phyloP scores from a whole-genome alignment of 441 rosid genomes.

The Gossypium trilobum region DNA sequence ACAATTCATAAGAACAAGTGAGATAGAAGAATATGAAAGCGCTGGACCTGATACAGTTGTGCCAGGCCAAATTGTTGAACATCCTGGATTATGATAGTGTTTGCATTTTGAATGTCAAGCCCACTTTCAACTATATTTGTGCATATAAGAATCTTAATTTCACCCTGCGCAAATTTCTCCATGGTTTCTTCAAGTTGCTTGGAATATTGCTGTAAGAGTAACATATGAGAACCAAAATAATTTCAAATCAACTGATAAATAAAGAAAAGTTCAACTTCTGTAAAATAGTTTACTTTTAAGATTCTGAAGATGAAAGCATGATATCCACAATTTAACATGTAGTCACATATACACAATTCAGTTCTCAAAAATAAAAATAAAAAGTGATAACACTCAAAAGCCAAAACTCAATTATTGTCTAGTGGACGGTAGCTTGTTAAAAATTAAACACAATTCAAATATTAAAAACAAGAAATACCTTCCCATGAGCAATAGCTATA shows the following conservation, averaged over 20 bases:
- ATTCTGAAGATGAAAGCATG: neutral
- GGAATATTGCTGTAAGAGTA: slow-evolving; percentile 67
- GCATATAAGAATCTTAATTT: slow-evolving; percentile 72
- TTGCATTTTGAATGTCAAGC: slow-evolving; percentile 95
- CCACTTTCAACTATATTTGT: slow-evolving; percentile 97
- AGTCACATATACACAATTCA: neutral
- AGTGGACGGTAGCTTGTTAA: neutral
- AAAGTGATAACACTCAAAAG: neutral
- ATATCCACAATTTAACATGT: neutral
- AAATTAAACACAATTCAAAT: neutral
- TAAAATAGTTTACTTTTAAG: neutral
- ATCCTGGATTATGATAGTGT: slow-evolving; percentile 91
- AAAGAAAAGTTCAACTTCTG: neutral
- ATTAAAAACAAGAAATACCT: slow-evolving; percentile 37
- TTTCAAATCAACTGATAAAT: neutral
- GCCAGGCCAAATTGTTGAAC: slow-evolving; percentile 94
- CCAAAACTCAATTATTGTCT: neutral
- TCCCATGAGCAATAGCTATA: slow-evolving; percentile 89
- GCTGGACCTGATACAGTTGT: slow-evolving; percentile 80
- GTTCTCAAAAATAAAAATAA: neutral
- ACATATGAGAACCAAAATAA: neutral
- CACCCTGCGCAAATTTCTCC: slow-evolving; percentile 83
- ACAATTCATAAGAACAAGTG: neutral
- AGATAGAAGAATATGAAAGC: slow-evolving; percentile 12
- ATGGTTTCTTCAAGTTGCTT: slow-evolving; percentile 86